Evolutionary conservation across 768 basidiomycete genomes (phyloP).

Genomic region (Hemileccinum rubropunctum): DNA sequence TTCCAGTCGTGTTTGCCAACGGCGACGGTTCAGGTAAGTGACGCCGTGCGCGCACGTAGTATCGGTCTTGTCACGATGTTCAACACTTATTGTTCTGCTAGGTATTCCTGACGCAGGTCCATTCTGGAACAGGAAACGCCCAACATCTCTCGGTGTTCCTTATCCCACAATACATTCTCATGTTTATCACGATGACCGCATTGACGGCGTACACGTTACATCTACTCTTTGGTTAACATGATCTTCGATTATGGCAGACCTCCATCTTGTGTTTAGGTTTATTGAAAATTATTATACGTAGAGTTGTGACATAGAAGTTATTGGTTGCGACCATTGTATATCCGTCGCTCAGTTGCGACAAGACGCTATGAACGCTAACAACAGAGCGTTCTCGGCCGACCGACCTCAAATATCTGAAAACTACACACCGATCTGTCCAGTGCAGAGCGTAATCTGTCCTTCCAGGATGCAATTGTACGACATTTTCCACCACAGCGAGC

Average conservation of each 20-base stretch:
- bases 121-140: constrained; percentile 62
- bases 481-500: too few species aligned
- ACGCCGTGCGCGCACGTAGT: background rate
- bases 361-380: too few species aligned
- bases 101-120: constrained; percentile 64
- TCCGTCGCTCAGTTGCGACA: too few species aligned
- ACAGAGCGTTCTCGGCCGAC: too few species aligned
- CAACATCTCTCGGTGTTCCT: constrained; percentile 62
- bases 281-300: background rate
- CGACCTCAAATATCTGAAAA: too few species aligned
- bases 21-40: constrained; percentile 52
- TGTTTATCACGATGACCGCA: constrained; percentile 37
- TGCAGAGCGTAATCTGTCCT: too few species aligned
- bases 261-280: background rate
- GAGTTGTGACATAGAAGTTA: too few species aligned
- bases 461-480: too few species aligned
- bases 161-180: constrained; percentile 52
- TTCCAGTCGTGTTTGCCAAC: constrained; percentile 62
- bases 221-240: constrained; percentile 32
- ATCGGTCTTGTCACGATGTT: background rate
- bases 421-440: too few species aligned
- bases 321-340: too few species aligned
- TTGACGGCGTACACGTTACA: constrained; percentile 37
- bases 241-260: background rate
- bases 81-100: constrained; percentile 20